A percentile compares a stretch with the other conserved stretches of the same genome.
Evolutionary conservation across 176 grass and related monocot species (phyloP).

Genomic region (Zizania latifolia): DNA sequence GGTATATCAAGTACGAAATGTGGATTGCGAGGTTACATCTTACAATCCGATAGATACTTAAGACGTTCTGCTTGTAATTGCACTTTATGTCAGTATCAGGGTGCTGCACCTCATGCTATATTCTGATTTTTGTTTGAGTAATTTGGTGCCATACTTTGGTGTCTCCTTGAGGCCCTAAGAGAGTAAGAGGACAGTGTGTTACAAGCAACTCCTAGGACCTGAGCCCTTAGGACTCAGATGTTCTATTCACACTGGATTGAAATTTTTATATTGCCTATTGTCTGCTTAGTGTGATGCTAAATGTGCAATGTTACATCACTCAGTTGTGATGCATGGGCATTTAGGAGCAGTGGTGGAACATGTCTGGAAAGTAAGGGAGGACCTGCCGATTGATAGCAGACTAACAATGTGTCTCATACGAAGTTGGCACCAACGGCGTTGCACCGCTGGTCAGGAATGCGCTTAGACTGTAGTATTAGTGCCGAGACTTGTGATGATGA

Average conservation of each 20-base stretch:
- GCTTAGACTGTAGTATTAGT: neutral
- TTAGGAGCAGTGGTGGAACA: neutral
- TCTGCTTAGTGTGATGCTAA: neutral
- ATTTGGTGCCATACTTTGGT: neutral
- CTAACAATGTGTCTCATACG: neutral
- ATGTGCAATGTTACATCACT: too few relatives aligned
- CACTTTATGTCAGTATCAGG: neutral
- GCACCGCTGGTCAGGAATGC: neutral
- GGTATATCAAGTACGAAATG: slow-evolving; percentile 18
- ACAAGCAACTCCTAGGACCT: neutral
- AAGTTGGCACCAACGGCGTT: neutral
- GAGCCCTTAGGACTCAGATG: neutral
- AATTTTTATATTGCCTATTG: neutral
- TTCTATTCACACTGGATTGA: neutral
- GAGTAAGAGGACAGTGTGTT: neutral
- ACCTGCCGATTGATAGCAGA: neutral
- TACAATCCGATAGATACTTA: neutral
- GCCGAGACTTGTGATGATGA: neutral
- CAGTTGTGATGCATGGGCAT: too few relatives aligned
- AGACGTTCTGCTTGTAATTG: neutral
- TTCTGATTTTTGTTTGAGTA: neutral
- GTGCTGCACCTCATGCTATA: neutral
- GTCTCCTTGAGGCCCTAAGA: neutral
- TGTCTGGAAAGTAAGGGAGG: neutral
- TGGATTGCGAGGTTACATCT: neutral